These are phyloP conservation scores for Panellus pusillus DNA, from an alignment of 768 basidiomycete species.

Conservation along the genomic window DNA sequence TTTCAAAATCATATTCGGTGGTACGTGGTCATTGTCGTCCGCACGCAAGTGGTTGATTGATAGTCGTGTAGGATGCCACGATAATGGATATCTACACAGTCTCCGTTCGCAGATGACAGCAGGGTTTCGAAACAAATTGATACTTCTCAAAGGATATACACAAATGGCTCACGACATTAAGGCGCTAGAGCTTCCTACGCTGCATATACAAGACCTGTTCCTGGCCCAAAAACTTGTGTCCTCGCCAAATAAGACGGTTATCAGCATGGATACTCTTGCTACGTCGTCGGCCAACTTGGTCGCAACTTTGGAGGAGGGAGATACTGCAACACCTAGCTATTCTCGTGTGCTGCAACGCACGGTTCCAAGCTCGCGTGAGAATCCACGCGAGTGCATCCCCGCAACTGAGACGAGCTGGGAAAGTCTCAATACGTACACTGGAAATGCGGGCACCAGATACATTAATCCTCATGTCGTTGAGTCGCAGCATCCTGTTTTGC, in stretches of 20 bases:
- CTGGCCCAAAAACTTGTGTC: slow-evolving; percentile 51
- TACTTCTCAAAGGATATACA: slow-evolving; percentile 62
- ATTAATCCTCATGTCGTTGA: slow-evolving; percentile 56
- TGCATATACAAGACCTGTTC: slow-evolving; percentile 60
- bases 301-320: slow-evolving; percentile 26
- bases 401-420: slow-evolving; percentile 49
- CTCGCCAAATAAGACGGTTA: slow-evolving; percentile 13
- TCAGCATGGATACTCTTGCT: slow-evolving; percentile 6
- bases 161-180: slow-evolving; percentile 61
- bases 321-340: slow-evolving; percentile 35
- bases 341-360: slow-evolving; percentile 44
- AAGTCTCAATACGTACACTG: slow-evolving; percentile 18
- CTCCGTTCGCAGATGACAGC: slow-evolving; percentile 65
- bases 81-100: slow-evolving; percentile 67
- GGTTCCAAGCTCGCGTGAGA: slow-evolving; percentile 33
- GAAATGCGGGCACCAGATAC: slow-evolving; percentile 38
- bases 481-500: slow-evolving; percentile 22
- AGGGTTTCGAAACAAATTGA: slow-evolving; percentile 62
- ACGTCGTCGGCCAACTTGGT: slow-evolving; percentile 4
- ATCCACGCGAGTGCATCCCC: slow-evolving; percentile 41
- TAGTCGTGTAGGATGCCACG: slow-evolving; percentile 57
- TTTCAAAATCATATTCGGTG: slow-evolving; percentile 66
- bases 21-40: slow-evolving; percentile 27
- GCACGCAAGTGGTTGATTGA: neutral
- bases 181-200: slow-evolving; percentile 53